phyloP scores from a whole-genome alignment of 495 filamentous ascomycete species.

The Tirmania nivea region DNA sequence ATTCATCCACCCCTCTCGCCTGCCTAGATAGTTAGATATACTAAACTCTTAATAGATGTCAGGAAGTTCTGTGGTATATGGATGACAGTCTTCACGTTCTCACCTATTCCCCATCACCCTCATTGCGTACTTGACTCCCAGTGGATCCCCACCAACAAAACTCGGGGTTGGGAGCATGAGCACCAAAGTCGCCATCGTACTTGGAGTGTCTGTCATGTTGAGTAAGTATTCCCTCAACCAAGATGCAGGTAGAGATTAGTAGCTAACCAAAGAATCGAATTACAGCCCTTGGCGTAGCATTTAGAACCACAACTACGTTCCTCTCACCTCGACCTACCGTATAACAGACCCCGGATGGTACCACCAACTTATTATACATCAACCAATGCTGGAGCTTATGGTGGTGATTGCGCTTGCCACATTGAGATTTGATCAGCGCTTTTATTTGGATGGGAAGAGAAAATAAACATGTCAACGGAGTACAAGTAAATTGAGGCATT shows the following conservation, averaged over 20 bases:
- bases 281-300: slow-evolving; percentile 39
- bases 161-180: slow-evolving; percentile 36
- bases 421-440: slow-evolving; percentile 47
- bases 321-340: slow-evolving; percentile 30
- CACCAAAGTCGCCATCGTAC: slow-evolving; percentile 42
- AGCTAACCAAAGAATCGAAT: too few species aligned
- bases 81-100: slow-evolving; percentile 46
- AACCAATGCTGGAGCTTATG: slow-evolving; percentile 48
- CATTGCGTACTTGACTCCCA: slow-evolving; percentile 25
- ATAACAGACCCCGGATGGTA: slow-evolving; percentile 40
- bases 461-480: too few species aligned
- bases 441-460: slow-evolving; percentile 28
- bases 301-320: slow-evolving; percentile 39
- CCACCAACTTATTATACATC: slow-evolving; percentile 54
- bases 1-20: not conserved
- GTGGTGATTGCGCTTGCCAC: slow-evolving; percentile 43
- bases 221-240: slow-evolving; percentile 4
- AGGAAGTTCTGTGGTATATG: slow-evolving; percentile 43
- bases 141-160: slow-evolving; percentile 44
- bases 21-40: not conserved
- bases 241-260: too few species aligned
- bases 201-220: slow-evolving; percentile 32
- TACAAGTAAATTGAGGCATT: too few species aligned
- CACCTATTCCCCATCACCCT: slow-evolving; percentile 46
- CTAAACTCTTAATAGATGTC: not conserved